phyloP scores from a whole-genome alignment of 1,284 basidiomycete genomes.

The Moesziomyces antarcticus region DNA sequence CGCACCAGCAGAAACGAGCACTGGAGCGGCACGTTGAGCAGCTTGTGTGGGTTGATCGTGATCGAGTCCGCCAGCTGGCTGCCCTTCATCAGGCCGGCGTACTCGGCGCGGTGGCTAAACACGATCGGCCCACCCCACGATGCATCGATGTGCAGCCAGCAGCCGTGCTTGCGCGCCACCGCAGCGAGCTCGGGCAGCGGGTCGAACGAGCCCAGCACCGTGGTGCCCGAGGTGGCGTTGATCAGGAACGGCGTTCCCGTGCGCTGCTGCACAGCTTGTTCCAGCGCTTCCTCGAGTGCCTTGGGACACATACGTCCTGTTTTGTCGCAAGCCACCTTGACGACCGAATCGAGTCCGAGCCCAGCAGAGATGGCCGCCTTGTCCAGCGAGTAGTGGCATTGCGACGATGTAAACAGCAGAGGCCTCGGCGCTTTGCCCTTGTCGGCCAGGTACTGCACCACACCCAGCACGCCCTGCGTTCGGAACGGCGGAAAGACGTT shows the following conservation, averaged over 20 bases:
- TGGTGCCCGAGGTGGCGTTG: conserved; percentile 69
- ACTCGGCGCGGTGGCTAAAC: conserved; percentile 56
- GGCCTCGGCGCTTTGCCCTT: conserved; percentile 47
- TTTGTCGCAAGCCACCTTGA: conserved; percentile 64
- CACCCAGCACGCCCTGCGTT: conserved; percentile 60
- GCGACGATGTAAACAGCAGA: conserved; percentile 67
- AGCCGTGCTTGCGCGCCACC: conserved; percentile 53
- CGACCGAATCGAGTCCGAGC: conserved; percentile 66
- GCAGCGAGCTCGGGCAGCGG: conserved; percentile 63
- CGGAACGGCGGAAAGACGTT: conserved; percentile 66
- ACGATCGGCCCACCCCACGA: conserved; percentile 69
- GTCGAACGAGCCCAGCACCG: conserved; percentile 69
- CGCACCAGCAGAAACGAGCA: conserved; percentile 68
- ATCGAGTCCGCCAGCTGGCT: conserved; percentile 65
- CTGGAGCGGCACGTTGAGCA: conserved; percentile 69
- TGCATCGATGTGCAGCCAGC: conserved; percentile 69
- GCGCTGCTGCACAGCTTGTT: conserved; percentile 16
- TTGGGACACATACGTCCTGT: conserved; percentile 55
- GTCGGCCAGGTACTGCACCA: conserved; percentile 34
- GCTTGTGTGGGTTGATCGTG: conserved; percentile 69
- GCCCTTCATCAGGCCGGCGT: conserved; percentile 58
- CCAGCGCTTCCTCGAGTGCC: conserved; percentile 44
- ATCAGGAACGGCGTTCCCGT: conserved; percentile 68
- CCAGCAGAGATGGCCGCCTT: conserved; percentile 69
- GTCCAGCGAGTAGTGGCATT: conserved; percentile 69